A percentile compares a stretch with the other conserved stretches of the same genome.
Conservation (phyloP, 805 yeast species). For the Kuraishia hungarica region DNA sequence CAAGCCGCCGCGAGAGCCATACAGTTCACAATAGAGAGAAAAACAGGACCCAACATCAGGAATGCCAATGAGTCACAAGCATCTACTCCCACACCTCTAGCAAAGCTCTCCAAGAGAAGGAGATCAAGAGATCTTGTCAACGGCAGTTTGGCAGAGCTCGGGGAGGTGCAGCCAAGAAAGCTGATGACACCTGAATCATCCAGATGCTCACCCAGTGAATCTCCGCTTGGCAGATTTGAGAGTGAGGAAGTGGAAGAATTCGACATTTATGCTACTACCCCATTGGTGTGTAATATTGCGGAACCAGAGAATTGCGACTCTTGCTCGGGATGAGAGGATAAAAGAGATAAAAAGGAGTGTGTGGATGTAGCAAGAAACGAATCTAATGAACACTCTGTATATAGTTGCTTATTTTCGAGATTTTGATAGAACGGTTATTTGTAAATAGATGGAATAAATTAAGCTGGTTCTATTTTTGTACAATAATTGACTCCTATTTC, state of each 20-base stretch:
- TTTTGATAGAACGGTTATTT: neutral
- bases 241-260: neutral
- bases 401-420: neutral
- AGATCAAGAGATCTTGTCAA: neutral
- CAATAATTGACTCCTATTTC: neutral
- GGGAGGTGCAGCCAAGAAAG: neutral
- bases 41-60: neutral
- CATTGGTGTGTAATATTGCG: constrained; percentile 10
- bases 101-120: neutral
- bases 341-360: neutral
- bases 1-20: constrained; percentile 98
- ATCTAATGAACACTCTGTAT: neutral
- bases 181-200: neutral
- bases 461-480: neutral
- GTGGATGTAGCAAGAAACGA: neutral
- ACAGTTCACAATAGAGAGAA: constrained; percentile 72
- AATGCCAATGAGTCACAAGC: neutral
- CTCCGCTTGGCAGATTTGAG: neutral
- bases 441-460: neutral
- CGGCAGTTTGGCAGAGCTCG: neutral
- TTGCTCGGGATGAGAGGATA: constrained; percentile 23
- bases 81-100: neutral
- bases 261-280: constrained; percentile 8
- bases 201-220: neutral
- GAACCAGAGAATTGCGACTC: constrained; percentile 24